phyloP scores from a whole-genome alignment of 768 basidiomycete genomes.

The Termitomyces sp. region DNA sequence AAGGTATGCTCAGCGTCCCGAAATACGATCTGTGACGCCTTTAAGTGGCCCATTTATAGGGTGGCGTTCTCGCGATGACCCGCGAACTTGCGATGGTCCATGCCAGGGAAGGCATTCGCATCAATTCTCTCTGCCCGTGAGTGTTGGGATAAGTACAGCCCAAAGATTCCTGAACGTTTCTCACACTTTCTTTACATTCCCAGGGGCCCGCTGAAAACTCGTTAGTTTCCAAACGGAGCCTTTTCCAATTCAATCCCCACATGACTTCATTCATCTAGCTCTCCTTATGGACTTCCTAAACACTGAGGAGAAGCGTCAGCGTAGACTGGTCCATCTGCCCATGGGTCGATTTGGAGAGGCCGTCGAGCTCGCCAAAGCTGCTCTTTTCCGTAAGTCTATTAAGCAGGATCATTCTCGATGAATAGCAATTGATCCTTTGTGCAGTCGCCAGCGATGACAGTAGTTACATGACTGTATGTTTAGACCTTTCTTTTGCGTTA shows the following conservation, averaged over 20 bases:
- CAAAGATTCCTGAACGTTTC: not conserved
- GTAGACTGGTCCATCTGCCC: slow-evolving; percentile 85
- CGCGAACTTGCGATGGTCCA: slow-evolving; percentile 98
- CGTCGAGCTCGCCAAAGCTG: slow-evolving; percentile 88
- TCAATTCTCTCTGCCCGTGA: slow-evolving; percentile 96
- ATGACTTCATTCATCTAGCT: slow-evolving; percentile 40
- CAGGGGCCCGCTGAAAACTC: slow-evolving; percentile 93
- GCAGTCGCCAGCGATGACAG: slow-evolving; percentile 91
- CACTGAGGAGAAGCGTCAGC: slow-evolving; percentile 90
- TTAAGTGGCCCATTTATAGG: slow-evolving; percentile 37
- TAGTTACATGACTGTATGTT: slow-evolving; percentile 87
- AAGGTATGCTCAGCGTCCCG: slow-evolving; percentile 47
- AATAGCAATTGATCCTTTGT: slow-evolving; percentile 4
- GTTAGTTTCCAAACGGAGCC: slow-evolving; percentile 37
- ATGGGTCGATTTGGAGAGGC: slow-evolving; percentile 99
- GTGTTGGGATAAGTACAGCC: slow-evolving; percentile 24
- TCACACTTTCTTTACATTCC: slow-evolving; percentile 9
- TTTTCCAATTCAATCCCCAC: not conserved
- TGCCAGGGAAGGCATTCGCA: slow-evolving; percentile 91
- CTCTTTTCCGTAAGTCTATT: slow-evolving; percentile 75
- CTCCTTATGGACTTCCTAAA: slow-evolving; percentile 98
- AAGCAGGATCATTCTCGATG: not conserved
- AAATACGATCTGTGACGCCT: not conserved
- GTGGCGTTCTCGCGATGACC: slow-evolving; percentile 98
- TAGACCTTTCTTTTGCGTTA: not conserved